Evolutionary conservation across 1,139 yeast species (phyloP).

Genomic region (Yamadazyma mexicana): DNA sequence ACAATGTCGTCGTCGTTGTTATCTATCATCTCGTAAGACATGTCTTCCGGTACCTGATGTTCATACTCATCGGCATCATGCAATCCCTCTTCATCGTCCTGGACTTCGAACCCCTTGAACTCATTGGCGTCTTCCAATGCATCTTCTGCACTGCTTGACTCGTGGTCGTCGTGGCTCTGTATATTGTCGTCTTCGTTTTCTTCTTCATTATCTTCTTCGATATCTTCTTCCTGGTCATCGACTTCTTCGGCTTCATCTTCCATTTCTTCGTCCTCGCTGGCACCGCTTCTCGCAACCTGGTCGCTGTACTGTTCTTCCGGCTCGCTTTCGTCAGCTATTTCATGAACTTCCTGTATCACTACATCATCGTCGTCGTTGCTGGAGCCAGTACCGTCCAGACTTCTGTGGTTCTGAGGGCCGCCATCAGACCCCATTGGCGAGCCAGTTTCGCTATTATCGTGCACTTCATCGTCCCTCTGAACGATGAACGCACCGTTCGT

Average conservation of each 20-base stretch:
- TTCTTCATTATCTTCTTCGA: constrained; percentile 1
- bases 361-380: constrained; percentile 2
- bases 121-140: too few relatives aligned
- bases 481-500: not conserved
- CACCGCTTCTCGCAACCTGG: not conserved
- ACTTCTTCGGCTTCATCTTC: constrained; percentile 9
- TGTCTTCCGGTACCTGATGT: not conserved
- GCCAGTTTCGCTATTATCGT: not conserved
- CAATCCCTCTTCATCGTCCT: not conserved
- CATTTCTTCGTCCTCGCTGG: constrained; percentile 5
- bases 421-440: not conserved
- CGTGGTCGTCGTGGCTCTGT: not conserved
- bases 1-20: constrained; percentile 12
- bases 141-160: too few relatives aligned
- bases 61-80: not conserved
- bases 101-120: too few relatives aligned
- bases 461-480: not conserved
- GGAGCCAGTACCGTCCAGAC: constrained; percentile 2
- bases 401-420: not conserved
- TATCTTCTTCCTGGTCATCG: constrained; percentile 4
- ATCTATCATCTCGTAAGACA: constrained; percentile 3
- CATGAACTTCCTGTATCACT: constrained; percentile 2
- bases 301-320: constrained; percentile 1
- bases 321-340: constrained; percentile 3
- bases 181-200: not conserved